Evolutionary conservation across 805 yeast species (phyloP).

Genomic region (Saccharomycopsis malanga): DNA sequence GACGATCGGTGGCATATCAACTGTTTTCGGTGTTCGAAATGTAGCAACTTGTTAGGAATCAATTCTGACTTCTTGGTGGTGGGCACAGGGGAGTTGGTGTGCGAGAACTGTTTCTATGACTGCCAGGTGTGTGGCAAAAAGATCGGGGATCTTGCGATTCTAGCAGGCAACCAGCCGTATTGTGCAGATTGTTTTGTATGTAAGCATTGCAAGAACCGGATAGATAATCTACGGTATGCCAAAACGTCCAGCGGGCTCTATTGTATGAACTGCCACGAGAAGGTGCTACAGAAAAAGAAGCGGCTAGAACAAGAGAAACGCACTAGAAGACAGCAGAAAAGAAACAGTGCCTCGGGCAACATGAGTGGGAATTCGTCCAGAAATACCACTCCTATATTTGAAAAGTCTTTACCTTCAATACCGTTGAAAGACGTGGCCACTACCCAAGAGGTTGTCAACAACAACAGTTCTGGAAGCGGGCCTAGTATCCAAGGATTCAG

Average conservation of each 20-base stretch:
- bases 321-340: slow-evolving; percentile 22
- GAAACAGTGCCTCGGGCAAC: slow-evolving; percentile 22
- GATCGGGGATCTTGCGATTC: slow-evolving; percentile 87
- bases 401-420: slow-evolving; percentile 19
- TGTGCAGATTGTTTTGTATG: slow-evolving; percentile 88
- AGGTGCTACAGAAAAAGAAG: slow-evolving; percentile 67
- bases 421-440: slow-evolving; percentile 5
- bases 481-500: slow-evolving; percentile 10
- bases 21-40: slow-evolving; percentile 86
- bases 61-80: slow-evolving; percentile 84
- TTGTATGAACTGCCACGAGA: slow-evolving; percentile 89
- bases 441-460: background rate
- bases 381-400: slow-evolving; percentile 18
- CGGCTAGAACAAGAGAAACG: slow-evolving; percentile 40
- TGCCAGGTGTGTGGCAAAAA: slow-evolving; percentile 81
- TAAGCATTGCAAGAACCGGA: slow-evolving; percentile 75
- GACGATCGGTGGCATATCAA: slow-evolving; percentile 94
- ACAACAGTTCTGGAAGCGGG: background rate
- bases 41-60: slow-evolving; percentile 71
- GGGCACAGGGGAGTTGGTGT: slow-evolving; percentile 87
- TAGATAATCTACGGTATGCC: slow-evolving; percentile 86
- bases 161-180: slow-evolving; percentile 93
- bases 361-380: slow-evolving; percentile 1
- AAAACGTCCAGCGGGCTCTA: slow-evolving; percentile 88
- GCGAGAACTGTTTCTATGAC: slow-evolving; percentile 86